A percentile compares a stretch with the other conserved stretches of the same genome.
phyloP scores from a whole-genome alignment of 2,329 filamentous ascomycete genomes.

The Pyrenophora graminea region DNA sequence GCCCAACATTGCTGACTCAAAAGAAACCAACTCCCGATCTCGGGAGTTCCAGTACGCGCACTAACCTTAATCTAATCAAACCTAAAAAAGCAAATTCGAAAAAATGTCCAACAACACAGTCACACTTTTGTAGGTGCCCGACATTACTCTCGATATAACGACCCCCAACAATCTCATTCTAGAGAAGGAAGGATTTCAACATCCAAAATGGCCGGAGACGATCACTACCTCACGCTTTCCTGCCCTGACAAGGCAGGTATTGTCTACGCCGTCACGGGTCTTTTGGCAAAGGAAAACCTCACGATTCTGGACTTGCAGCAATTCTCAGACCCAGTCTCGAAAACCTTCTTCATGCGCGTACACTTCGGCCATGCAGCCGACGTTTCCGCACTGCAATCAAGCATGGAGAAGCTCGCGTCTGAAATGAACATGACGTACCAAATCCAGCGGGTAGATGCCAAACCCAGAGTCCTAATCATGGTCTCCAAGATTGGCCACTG shows the following conservation, averaged over 20 bases:
- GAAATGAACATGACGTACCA: slow-evolving; percentile 73
- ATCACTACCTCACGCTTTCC: slow-evolving; percentile 69
- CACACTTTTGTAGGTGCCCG: too few species aligned
- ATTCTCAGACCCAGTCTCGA: slow-evolving; percentile 74
- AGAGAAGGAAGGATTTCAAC: slow-evolving; percentile 27
- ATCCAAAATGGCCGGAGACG: slow-evolving; percentile 36
- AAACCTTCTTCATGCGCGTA: slow-evolving; percentile 87
- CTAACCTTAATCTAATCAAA: too few species aligned
- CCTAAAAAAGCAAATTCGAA: too few species aligned
- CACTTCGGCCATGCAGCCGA: slow-evolving; percentile 69
- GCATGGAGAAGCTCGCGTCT: slow-evolving; percentile 65
- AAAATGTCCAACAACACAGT: too few species aligned
- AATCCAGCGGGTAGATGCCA: slow-evolving; percentile 68
- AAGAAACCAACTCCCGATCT: too few species aligned
- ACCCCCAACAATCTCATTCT: too few species aligned
- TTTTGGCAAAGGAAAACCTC: slow-evolving; percentile 72
- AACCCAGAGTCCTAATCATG: slow-evolving; percentile 82
- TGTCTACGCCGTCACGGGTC: slow-evolving; percentile 79
- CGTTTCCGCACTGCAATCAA: slow-evolving; percentile 53
- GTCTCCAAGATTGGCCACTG: slow-evolving; percentile 88
- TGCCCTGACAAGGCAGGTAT: slow-evolving; percentile 86
- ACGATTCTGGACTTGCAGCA: slow-evolving; percentile 86
- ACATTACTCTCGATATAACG: too few species aligned
- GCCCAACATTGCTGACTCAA: too few species aligned
- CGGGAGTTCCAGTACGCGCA: too few species aligned